A percentile compares a stretch with the other conserved stretches of the same genome.
phyloP scores from a whole-genome alignment of 1,284 basidiomycete genomes.

The Lentinus polychrous region DNA sequence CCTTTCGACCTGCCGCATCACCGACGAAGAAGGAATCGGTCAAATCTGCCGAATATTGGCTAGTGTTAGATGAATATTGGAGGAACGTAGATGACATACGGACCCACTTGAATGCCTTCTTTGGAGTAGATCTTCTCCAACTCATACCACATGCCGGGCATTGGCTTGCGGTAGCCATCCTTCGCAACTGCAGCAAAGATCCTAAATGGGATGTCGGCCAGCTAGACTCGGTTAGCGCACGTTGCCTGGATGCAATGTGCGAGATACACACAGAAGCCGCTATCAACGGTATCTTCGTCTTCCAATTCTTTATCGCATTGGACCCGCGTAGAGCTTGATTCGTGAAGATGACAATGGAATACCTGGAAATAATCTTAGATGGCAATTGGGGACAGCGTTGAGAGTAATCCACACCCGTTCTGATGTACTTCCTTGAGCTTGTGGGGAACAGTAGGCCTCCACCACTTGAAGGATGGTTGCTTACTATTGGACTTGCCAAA shows the following conservation, averaged over 20 bases:
- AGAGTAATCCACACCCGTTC: constrained; percentile 44
- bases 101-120: constrained; percentile 63
- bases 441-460: constrained; percentile 57
- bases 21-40: constrained; percentile 74
- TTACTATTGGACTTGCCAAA: constrained; percentile 40
- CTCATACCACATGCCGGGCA: constrained; percentile 82
- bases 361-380: constrained; percentile 33
- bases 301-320: constrained; percentile 53
- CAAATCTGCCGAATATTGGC: constrained; percentile 45
- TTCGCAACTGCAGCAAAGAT: constrained; percentile 73
- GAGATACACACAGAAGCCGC: constrained; percentile 51
- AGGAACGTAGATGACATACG: constrained; percentile 11
- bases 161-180: constrained; percentile 83
- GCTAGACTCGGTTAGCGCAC: neutral
- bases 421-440: constrained; percentile 56
- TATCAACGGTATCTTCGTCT: constrained; percentile 66
- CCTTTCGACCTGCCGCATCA: constrained; percentile 79
- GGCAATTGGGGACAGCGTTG: neutral
- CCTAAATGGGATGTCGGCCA: constrained; percentile 61
- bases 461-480: constrained; percentile 63
- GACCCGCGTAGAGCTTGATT: constrained; percentile 64
- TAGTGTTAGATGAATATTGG: neutral
- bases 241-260: neutral
- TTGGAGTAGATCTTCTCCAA: constrained; percentile 55
- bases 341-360: constrained; percentile 71